phyloP scores from a whole-genome alignment of 1,284 basidiomycete genomes.

The Porogramme epimiltina region DNA sequence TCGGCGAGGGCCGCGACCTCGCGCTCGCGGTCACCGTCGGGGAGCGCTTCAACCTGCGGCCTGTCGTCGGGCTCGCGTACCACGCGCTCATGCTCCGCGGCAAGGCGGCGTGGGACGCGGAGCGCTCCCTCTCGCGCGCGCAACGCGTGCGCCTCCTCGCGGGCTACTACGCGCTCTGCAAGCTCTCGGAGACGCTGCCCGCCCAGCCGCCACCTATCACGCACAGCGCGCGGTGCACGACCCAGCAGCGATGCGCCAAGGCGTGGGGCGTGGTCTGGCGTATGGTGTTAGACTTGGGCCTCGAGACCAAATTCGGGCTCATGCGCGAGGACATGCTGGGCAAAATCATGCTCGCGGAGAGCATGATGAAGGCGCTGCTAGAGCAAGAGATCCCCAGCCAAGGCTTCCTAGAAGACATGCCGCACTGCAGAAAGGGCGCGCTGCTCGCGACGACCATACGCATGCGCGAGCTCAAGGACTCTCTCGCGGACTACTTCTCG shows the following conservation, averaged over 20 bases:
- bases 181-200: slow-evolving; percentile 43
- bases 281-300: slow-evolving; percentile 38
- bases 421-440: slow-evolving; percentile 36
- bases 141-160: slow-evolving; percentile 45
- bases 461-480: slow-evolving; percentile 34
- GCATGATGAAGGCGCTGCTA: slow-evolving; percentile 42
- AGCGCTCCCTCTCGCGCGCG: slow-evolving; percentile 36
- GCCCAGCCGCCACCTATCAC: slow-evolving; percentile 38
- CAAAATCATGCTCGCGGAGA: slow-evolving; percentile 42
- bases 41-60: slow-evolving; percentile 44
- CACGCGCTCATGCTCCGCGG: slow-evolving; percentile 46
- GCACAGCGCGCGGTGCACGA: slow-evolving; percentile 41
- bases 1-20: slow-evolving; percentile 43
- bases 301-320: slow-evolving; percentile 34
- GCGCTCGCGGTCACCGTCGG: slow-evolving; percentile 43
- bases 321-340: slow-evolving; percentile 42
- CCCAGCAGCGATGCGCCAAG: slow-evolving; percentile 43
- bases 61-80: slow-evolving; percentile 43
- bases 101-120: slow-evolving; percentile 42
- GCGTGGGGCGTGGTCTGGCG: slow-evolving; percentile 44
- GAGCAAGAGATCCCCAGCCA: slow-evolving; percentile 41
- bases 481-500: slow-evolving; percentile 34
- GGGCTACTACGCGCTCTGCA: slow-evolving; percentile 44
- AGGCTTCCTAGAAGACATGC: slow-evolving; percentile 41
- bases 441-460: slow-evolving; percentile 30